These are phyloP conservation scores for Monilinia fructicola DNA, from an alignment of 2,329 filamentous ascomycete species.

Conservation along the genomic window DNA sequence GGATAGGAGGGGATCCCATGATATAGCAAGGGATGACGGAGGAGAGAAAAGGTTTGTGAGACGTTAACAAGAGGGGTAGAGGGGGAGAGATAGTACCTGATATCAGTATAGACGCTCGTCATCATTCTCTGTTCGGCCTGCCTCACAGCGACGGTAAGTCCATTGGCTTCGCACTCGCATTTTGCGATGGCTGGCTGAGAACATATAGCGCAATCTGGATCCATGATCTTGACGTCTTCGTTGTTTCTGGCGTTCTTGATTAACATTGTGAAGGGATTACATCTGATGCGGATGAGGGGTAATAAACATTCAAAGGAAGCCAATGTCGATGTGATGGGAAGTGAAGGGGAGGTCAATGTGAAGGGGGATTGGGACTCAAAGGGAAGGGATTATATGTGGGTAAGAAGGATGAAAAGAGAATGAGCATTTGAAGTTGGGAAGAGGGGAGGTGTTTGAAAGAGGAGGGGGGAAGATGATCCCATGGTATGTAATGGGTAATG, in stretches of 20 bases:
- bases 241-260: conserved; percentile 42
- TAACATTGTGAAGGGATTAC: conserved; percentile 38
- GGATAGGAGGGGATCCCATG: not conserved
- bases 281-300: conserved; percentile 12
- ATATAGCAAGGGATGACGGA: not conserved
- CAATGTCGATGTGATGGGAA: not conserved
- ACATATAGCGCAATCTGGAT: conserved; percentile 69
- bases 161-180: conserved; percentile 67
- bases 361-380: not conserved
- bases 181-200: conserved; percentile 55
- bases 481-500: conserved; percentile 6
- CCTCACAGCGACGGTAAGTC: conserved; percentile 60
- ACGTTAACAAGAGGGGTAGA: not conserved
- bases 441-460: not conserved
- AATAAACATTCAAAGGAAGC: not conserved
- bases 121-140: conserved; percentile 66
- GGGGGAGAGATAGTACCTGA: conserved; percentile 50
- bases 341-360: not conserved
- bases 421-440: not conserved
- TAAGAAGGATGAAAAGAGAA: conserved; percentile 6
- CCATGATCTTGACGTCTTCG: conserved; percentile 55
- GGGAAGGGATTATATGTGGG: not conserved
- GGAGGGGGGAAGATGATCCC: not conserved
- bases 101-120: conserved; percentile 60
- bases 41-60: not conserved